These are phyloP conservation scores for Kwoniella sp. DNA, from an alignment of 768 basidiomycete genomes.

Conservation along the genomic window DNA sequence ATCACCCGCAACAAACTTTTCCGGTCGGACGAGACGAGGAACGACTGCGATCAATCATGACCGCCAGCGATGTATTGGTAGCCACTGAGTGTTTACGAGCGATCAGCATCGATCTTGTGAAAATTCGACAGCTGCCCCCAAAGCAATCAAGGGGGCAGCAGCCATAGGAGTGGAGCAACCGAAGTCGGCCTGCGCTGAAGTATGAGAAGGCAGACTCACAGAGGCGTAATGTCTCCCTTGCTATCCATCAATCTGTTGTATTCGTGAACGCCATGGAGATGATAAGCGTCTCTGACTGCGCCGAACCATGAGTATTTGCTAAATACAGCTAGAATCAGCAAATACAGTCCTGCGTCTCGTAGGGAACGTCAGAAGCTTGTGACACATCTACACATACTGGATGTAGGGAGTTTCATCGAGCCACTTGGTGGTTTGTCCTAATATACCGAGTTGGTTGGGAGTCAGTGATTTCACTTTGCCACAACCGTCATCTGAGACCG, in stretches of 20 bases:
- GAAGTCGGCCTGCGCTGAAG: too few relatives aligned
- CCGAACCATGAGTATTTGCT: conserved; percentile 49
- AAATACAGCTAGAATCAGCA: background rate
- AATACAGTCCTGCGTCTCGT: background rate
- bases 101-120: too few relatives aligned
- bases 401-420: conserved; percentile 48
- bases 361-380: background rate
- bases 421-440: conserved; percentile 49
- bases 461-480: background rate
- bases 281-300: conserved; percentile 26
- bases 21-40: too few relatives aligned
- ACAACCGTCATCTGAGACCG: background rate
- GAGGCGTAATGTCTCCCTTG: conserved; percentile 31
- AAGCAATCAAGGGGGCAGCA: too few relatives aligned
- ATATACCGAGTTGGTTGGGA: background rate
- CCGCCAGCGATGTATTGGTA: conserved; percentile 23
- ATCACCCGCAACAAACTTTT: too few relatives aligned
- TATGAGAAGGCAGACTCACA: conserved; percentile 28
- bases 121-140: too few relatives aligned
- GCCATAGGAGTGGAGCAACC: too few relatives aligned
- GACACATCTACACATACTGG: conserved; percentile 20
- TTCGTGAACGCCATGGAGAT: conserved; percentile 49
- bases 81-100: background rate
- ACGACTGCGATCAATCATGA: conserved; percentile 26
- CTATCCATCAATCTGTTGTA: conserved; percentile 48